A percentile compares a stretch with the other conserved stretches of the same genome.
These are phyloP conservation scores for Solanum chacoense DNA, from an alignment of 305 asterid genomes.

Conservation along the genomic window DNA sequence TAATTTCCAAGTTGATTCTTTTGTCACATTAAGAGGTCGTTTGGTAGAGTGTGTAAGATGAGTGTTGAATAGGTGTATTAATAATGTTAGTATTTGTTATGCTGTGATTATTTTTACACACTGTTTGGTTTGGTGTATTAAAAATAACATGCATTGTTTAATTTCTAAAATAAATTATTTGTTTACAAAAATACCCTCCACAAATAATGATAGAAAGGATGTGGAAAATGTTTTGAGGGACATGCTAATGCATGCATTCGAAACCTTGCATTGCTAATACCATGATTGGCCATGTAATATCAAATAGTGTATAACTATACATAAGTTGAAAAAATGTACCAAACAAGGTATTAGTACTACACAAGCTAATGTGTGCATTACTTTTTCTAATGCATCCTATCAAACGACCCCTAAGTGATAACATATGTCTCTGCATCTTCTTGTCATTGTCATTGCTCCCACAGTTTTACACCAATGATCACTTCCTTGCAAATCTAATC, in stretches of 20 bases:
- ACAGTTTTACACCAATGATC: background rate
- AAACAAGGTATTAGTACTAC: background rate
- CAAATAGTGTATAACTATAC: too few relatives aligned
- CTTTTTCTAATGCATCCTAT: background rate
- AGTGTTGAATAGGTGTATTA: background rate
- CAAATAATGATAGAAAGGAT: background rate
- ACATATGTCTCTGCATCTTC: background rate
- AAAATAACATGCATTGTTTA: background rate
- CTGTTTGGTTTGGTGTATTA: background rate
- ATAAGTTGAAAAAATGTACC: too few relatives aligned
- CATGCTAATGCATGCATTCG: too few relatives aligned
- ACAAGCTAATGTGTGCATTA: background rate
- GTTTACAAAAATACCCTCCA: background rate
- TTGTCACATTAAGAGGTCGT: background rate
- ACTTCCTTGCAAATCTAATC: background rate
- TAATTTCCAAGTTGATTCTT: background rate
- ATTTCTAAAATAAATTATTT: too few relatives aligned
- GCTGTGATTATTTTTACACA: background rate
- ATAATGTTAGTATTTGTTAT: background rate
- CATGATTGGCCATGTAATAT: too few relatives aligned
- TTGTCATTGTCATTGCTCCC: background rate
- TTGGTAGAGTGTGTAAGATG: background rate
- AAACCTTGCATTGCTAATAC: too few relatives aligned
- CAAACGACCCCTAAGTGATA: background rate
- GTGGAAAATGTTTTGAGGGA: background rate